Percentiles rank a stretch among this genome's conserved stretches.
Conservation (phyloP, 179 eudicot genomes). For the Silene noctiflora region DNA sequence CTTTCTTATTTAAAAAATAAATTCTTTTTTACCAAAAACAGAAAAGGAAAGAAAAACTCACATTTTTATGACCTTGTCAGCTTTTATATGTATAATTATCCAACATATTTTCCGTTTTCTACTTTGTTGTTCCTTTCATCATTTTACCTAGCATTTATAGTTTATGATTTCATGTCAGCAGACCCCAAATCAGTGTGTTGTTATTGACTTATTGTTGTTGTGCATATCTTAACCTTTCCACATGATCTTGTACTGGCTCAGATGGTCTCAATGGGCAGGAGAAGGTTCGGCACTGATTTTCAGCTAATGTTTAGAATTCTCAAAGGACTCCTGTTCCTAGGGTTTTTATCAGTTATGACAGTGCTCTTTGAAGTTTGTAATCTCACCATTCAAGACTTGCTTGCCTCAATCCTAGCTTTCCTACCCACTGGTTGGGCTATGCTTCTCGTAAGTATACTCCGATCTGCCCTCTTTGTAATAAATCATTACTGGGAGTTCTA, state of each 20-base stretch:
- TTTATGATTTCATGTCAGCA: not conserved
- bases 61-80: too few species aligned
- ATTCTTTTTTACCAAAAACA: too few species aligned
- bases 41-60: too few species aligned
- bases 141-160: too few species aligned
- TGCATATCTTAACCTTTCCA: constrained; percentile 9
- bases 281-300: constrained; percentile 90
- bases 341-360: constrained; percentile 77
- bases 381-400: constrained; percentile 63
- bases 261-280: constrained; percentile 94
- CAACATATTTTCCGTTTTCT: too few species aligned
- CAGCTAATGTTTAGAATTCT: constrained; percentile 97
- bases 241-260: constrained; percentile 28
- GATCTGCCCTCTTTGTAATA: not conserved
- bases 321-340: constrained; percentile 83
- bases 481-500: not conserved
- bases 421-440: constrained; percentile 96
- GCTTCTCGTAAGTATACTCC: constrained; percentile 58
- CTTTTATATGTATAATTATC: too few species aligned
- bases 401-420: constrained; percentile 81
- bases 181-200: not conserved
- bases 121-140: too few species aligned
- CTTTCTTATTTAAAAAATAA: too few species aligned
- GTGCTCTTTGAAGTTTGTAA: constrained; percentile 67
- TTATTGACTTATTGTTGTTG: too few species aligned